A percentile compares a stretch with the other conserved stretches of the same genome.
Evolutionary conservation across 805 yeast species (phyloP).

Genomic region (Clavispora phyllophila): DNA sequence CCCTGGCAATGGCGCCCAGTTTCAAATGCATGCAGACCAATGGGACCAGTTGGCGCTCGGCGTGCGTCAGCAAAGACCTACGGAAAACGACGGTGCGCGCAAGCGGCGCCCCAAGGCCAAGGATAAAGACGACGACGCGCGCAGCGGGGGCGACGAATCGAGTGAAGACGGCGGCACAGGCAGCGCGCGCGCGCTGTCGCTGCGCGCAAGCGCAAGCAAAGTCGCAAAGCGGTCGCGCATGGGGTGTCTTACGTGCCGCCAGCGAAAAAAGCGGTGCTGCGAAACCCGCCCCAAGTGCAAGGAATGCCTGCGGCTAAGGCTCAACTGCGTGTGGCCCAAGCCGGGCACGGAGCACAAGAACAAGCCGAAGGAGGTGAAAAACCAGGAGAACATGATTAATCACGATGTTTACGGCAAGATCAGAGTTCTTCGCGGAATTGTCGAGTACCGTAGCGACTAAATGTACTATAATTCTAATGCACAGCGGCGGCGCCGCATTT

Average conservation of each 20-base stretch:
- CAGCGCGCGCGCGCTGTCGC: conserved; percentile 1
- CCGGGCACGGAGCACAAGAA: conserved; percentile 65
- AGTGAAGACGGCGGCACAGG: not conserved
- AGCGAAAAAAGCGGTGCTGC: conserved; percentile 73
- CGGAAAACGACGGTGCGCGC: not conserved
- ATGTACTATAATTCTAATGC: not conserved
- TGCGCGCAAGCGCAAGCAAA: conserved; percentile 2
- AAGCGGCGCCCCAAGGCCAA: not conserved
- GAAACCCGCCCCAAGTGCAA: conserved; percentile 62
- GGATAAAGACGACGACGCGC: not conserved
- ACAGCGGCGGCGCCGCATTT: not conserved
- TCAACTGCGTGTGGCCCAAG: conserved; percentile 68
- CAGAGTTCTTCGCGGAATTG: conserved; percentile 59
- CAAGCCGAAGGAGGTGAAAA: conserved; percentile 46
- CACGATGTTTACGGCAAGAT: conserved; percentile 55
- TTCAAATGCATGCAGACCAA: conserved; percentile 10
- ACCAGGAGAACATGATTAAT: conserved; percentile 47
- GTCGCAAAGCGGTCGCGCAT: conserved; percentile 51
- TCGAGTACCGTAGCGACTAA: conserved; percentile 36
- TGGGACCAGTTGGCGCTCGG: conserved; percentile 13
- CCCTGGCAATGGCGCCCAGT: conserved; percentile 3
- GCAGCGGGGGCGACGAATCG: not conserved
- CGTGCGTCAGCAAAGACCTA: conserved; percentile 2
- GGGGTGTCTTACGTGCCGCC: conserved; percentile 78
- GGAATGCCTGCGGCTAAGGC: conserved; percentile 61